Evolutionary conservation across 2,329 filamentous ascomycete genomes (phyloP).

Genomic region (Penicillium sp.): DNA sequence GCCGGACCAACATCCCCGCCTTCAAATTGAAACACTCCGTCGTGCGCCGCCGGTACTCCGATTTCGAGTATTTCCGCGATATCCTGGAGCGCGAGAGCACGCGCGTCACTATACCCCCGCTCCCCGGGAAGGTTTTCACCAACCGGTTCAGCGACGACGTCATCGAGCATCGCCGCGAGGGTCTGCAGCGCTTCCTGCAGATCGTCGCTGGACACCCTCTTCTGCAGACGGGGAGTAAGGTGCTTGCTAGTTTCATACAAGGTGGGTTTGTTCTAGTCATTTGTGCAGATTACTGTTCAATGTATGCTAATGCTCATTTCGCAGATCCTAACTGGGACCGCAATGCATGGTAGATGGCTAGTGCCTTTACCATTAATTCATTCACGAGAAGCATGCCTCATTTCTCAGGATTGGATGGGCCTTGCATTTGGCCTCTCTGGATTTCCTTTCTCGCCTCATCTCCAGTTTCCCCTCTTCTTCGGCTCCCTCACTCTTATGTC

Average conservation of each 20-base stretch:
- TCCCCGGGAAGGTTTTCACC: constrained; percentile 95
- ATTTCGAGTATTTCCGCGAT: constrained; percentile 98
- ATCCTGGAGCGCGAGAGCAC: constrained; percentile 92
- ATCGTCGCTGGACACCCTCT: constrained; percentile 95
- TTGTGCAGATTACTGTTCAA: neutral
- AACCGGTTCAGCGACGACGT: constrained; percentile 97
- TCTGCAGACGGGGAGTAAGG: constrained; percentile 94
- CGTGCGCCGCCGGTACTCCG: constrained; percentile 87
- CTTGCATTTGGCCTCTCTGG: neutral
- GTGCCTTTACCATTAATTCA: neutral
- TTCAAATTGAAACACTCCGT: constrained; percentile 88
- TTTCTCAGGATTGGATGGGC: neutral
- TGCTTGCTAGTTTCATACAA: constrained; percentile 91
- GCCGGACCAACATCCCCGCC: constrained; percentile 94
- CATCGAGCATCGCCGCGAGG: constrained; percentile 85
- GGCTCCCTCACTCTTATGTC: constrained; percentile 2
- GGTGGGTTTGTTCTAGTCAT: constrained; percentile 48
- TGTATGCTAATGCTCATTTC: constrained; percentile 10
- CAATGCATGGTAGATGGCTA: constrained; percentile 60
- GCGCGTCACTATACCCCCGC: constrained; percentile 85
- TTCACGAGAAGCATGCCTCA: constrained; percentile 5
- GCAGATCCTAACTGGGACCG: constrained; percentile 65
- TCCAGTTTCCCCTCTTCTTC: neutral
- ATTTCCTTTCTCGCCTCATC: neutral
- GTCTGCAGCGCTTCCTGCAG: constrained; percentile 88